A percentile compares a stretch with the other conserved stretches of the same genome.
These are phyloP conservation scores for Schrenkiella parvula DNA, from an alignment of 345 rosid genomes.

Conservation along the genomic window DNA sequence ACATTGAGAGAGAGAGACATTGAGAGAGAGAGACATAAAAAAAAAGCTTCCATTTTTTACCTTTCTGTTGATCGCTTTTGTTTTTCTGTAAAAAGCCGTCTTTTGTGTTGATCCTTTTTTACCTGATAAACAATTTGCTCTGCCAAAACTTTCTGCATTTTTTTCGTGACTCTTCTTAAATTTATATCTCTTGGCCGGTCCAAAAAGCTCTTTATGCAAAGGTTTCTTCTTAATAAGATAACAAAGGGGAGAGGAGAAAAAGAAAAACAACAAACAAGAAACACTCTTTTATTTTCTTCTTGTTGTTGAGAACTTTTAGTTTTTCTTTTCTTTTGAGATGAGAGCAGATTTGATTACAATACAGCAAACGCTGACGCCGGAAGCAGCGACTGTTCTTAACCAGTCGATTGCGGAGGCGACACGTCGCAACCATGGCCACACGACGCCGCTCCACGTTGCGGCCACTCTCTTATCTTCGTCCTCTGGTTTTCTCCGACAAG, in stretches of 20 bases:
- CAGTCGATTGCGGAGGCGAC: slow-evolving; percentile 87
- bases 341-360: slow-evolving; percentile 93
- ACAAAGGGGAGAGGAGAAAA: neutral
- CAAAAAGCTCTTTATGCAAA: slow-evolving; percentile 24
- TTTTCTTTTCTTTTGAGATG: slow-evolving; percentile 36
- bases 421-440: slow-evolving; percentile 90
- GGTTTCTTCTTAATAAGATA: slow-evolving; percentile 23
- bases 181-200: slow-evolving; percentile 22
- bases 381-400: slow-evolving; percentile 84
- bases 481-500: slow-evolving; percentile 88
- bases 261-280: neutral
- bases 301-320: neutral
- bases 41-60: slow-evolving; percentile 24
- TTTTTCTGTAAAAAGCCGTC: slow-evolving; percentile 38
- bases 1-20: neutral
- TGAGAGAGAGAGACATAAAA: neutral
- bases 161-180: neutral
- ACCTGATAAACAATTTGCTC: neutral
- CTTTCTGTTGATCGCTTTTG: slow-evolving; percentile 27
- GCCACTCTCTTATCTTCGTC: slow-evolving; percentile 76
- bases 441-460: slow-evolving; percentile 98
- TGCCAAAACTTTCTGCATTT: slow-evolving; percentile 6
- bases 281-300: neutral
- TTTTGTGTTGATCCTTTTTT: slow-evolving; percentile 24
- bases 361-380: slow-evolving; percentile 97